Conservation (phyloP, 805 yeast species). For the Nakazawaea anatomiae region DNA sequence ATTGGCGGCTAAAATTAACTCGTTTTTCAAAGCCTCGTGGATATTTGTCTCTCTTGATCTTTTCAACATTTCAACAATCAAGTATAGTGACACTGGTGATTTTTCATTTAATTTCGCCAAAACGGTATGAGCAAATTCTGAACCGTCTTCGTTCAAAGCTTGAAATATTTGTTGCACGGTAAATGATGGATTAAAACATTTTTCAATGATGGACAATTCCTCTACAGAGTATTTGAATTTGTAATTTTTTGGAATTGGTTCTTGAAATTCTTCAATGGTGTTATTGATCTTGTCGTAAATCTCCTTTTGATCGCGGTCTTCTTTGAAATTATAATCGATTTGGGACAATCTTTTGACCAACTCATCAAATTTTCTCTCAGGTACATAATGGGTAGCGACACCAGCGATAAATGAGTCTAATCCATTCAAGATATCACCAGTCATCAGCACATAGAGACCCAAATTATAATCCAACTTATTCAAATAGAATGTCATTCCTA, state of each 20-base stretch:
- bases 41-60: constrained; percentile 54
- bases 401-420: constrained; percentile 80
- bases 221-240: constrained; percentile 50
- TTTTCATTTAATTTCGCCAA: constrained; percentile 52
- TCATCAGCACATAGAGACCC: constrained; percentile 81
- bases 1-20: constrained; percentile 71
- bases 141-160: constrained; percentile 45
- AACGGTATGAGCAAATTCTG: constrained; percentile 61
- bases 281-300: constrained; percentile 56
- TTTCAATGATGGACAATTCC: constrained; percentile 60
- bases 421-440: constrained; percentile 77
- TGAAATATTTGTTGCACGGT: constrained; percentile 50
- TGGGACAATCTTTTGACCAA: constrained; percentile 62
- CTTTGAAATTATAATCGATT: constrained; percentile 29
- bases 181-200: constrained; percentile 47
- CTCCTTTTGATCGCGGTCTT: constrained; percentile 19
- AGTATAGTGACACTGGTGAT: constrained; percentile 74
- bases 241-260: constrained; percentile 58
- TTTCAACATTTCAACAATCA: constrained; percentile 63
- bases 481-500: constrained; percentile 86
- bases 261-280: constrained; percentile 75
- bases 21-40: constrained; percentile 62
- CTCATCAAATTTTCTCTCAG: constrained; percentile 54
- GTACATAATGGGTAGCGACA: constrained; percentile 85
- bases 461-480: constrained; percentile 77